A percentile compares a stretch with the other conserved stretches of the same genome.
These are phyloP conservation scores for Piper longum DNA, from an alignment of 164 flowering plant genomes.

Conservation along the genomic window DNA sequence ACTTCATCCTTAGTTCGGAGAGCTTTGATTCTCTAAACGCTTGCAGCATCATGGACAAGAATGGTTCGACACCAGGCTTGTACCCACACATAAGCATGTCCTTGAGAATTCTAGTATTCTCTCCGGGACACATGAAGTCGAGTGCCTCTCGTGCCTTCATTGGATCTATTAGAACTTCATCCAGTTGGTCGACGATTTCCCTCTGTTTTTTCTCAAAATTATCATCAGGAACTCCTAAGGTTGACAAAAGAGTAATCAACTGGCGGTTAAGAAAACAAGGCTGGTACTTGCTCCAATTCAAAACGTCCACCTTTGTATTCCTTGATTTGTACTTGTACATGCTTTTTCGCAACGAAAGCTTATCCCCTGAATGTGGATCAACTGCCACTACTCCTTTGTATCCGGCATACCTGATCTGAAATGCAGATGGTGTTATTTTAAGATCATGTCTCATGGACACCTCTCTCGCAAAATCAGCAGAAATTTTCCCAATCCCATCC, in stretches of 20 bases:
- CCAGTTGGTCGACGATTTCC: constrained; percentile 42
- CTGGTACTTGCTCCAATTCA: constrained; percentile 61
- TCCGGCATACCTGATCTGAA: constrained; percentile 78
- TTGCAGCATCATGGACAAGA: constrained; percentile 82
- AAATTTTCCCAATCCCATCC: constrained; percentile 94
- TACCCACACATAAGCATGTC: constrained; percentile 78
- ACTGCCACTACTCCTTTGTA: constrained; percentile 90
- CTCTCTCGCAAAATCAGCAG: constrained; percentile 44
- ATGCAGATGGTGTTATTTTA: constrained; percentile 53
- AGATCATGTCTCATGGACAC: constrained; percentile 62
- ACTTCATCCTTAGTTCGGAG: constrained; percentile 38
- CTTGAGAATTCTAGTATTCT: constrained; percentile 44
- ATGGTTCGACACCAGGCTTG: constrained; percentile 67
- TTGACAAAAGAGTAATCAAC: constrained; percentile 64
- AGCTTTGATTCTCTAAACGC: constrained; percentile 58
- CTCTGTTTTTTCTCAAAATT: constrained; percentile 55
- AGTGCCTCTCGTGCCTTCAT: constrained; percentile 47
- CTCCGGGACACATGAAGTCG: constrained; percentile 66
- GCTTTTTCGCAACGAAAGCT: constrained; percentile 58
- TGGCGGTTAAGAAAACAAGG: constrained; percentile 84
- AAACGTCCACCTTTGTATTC: constrained; percentile 52
- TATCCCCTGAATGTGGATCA: constrained; percentile 48
- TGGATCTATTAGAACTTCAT: constrained; percentile 47
- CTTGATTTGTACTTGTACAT: constrained; percentile 63
- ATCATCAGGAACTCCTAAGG: constrained; percentile 64